Evolutionary conservation across 495 filamentous ascomycete species (phyloP), one percentile per base, ranked within the genome.

Genomic region (Aspergillus carlsbadensis): DNA sequence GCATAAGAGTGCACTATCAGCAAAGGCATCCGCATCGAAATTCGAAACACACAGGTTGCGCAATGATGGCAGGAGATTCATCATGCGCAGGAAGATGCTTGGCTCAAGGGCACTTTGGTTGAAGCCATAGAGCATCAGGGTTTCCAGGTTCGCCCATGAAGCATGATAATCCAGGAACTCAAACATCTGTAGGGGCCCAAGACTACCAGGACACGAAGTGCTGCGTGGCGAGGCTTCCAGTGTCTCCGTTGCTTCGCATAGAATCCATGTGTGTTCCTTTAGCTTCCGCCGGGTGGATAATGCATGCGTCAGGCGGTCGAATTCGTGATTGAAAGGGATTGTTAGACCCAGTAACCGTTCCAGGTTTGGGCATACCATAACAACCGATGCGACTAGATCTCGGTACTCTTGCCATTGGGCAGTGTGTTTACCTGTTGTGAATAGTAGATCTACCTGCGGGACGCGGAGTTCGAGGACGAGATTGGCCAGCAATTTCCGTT

Each of bases 291-390:
- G 76, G 2, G 90, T 91, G 1, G 90, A 90, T 40, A 97, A 70
- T 1, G 91, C 90, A 63, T 93, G 84, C 17, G 87, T 86, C 8
- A 92, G 67, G 36, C 89, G 86, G 63, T 88, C 86, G 59, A 88
- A 91, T 40, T 84, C 78, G 64, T 90, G 87, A 45, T 84, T 78
- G 64, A 91, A 91, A 7, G 81, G 75, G 7, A 86, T 80, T 63
- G 88, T 84, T 58, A 86, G 83, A 2, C 91, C 91, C 33, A 85
- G 69, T 15, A 96, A 71, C 39, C 81, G 77, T 65, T 96, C 90
- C 36, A 97, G 71, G 65, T 94, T 93, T 10, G 90, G 90, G 65
- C 91, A 96, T 5, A 86, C 83, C 86, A 92, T 92, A 26, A 96
- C 83, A 24, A 97, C 71, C 6, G 89, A 91, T 5, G 90, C 88